phyloP scores from a whole-genome alignment of 257 asterid genomes.

The Solanum chmielewskii region DNA sequence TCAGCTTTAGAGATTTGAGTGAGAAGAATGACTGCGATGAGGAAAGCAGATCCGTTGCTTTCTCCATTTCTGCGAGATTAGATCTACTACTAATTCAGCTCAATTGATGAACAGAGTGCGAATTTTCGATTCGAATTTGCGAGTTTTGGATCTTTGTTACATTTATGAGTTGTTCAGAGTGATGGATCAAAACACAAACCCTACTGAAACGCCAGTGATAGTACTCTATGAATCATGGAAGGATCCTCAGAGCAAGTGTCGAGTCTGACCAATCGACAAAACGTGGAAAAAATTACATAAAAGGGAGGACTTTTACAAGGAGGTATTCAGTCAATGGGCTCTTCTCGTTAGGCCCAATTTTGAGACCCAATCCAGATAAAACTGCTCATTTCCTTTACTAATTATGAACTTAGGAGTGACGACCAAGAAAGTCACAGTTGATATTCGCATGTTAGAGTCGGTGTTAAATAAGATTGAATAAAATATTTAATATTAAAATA shows the following conservation, averaged over 20 bases:
- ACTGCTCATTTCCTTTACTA: not conserved
- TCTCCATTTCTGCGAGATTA: not conserved
- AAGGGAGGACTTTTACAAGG: not conserved
- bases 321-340: not conserved
- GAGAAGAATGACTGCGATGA: slow-evolving; percentile 15
- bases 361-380: not conserved
- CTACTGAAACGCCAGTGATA: not conserved
- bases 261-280: not conserved
- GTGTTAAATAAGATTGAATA: not conserved
- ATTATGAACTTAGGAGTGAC: not conserved
- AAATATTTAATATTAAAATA: not conserved
- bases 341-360: not conserved
- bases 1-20: slow-evolving; percentile 28
- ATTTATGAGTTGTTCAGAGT: not conserved
- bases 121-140: not conserved
- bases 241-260: not conserved
- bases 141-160: not conserved
- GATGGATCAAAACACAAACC: not conserved
- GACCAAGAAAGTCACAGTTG: not conserved
- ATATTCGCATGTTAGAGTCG: not conserved
- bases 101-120: not conserved
- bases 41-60: slow-evolving; percentile 3
- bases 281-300: not conserved
- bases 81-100: not conserved
- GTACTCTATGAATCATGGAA: not conserved